Percentiles rank a stretch among this genome's conserved stretches.
Evolutionary conservation across 2,329 filamentous ascomycete genomes (phyloP).

Genomic region (Nigrospora oryzae): DNA sequence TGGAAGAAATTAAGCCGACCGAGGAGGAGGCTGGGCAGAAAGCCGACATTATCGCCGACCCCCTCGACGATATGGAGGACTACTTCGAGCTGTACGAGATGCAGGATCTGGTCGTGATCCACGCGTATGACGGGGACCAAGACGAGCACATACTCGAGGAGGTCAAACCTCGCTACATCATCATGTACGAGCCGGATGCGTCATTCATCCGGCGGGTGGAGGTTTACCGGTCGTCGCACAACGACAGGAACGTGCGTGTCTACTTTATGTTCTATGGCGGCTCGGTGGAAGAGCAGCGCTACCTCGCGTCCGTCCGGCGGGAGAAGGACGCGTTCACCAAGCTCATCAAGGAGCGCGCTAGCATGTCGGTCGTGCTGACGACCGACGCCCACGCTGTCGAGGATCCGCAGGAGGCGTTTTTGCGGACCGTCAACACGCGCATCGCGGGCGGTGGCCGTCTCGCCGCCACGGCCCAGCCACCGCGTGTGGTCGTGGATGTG

Average conservation of each 20-base stretch:
- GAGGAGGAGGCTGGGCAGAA: slow-evolving; percentile 70
- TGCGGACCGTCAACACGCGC: slow-evolving; percentile 91
- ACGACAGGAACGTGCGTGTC: slow-evolving; percentile 77
- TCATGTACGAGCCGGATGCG: slow-evolving; percentile 97
- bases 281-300: slow-evolving; percentile 92
- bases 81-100: slow-evolving; percentile 89
- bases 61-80: slow-evolving; percentile 83
- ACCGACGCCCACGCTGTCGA: slow-evolving; percentile 60
- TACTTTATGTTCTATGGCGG: slow-evolving; percentile 97
- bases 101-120: slow-evolving; percentile 78
- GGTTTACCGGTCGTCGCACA: slow-evolving; percentile 91
- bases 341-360: slow-evolving; percentile 86
- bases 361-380: slow-evolving; percentile 84
- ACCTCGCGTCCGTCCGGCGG: slow-evolving; percentile 78
- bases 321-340: slow-evolving; percentile 96
- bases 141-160: slow-evolving; percentile 97
- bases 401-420: slow-evolving; percentile 83
- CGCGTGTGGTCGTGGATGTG: slow-evolving; percentile 88
- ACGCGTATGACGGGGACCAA: slow-evolving; percentile 91
- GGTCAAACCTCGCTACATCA: slow-evolving; percentile 83
- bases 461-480: slow-evolving; percentile 74
- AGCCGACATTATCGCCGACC: slow-evolving; percentile 65
- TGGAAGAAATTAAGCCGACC: slow-evolving; percentile 76
- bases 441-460: slow-evolving; percentile 90
- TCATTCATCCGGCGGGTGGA: slow-evolving; percentile 92